Conservation (phyloP, 2,329 filamentous ascomycete genomes). For the Apiospora sp. region DNA sequence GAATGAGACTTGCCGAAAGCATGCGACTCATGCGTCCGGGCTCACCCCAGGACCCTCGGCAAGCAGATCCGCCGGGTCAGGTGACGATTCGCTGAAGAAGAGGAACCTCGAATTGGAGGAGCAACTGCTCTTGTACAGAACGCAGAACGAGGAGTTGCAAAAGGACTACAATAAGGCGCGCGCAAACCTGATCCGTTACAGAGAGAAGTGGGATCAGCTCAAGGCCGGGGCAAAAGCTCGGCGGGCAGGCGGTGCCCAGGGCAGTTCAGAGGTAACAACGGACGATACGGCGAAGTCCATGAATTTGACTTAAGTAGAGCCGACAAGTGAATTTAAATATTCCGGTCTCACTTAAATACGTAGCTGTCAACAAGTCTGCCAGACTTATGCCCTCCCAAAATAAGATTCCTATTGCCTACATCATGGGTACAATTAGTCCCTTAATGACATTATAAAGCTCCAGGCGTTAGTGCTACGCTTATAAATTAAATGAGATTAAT, state of each 20-base stretch:
- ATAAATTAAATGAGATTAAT: not conserved
- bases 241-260: conserved; percentile 34
- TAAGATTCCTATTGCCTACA: not conserved
- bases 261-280: conserved; percentile 27
- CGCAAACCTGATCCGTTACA: conserved; percentile 64
- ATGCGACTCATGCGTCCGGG: conserved; percentile 68
- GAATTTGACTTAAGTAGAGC: conserved; percentile 23
- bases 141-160: conserved; percentile 73
- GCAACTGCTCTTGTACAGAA: conserved; percentile 63
- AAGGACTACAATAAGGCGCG: conserved; percentile 63
- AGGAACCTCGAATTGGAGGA: conserved; percentile 74
- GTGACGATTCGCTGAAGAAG: conserved; percentile 54
- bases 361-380: not conserved
- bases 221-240: conserved; percentile 69
- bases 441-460: not conserved
- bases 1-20: conserved; percentile 86
- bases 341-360: not conserved
- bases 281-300: conserved; percentile 24
- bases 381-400: not conserved
- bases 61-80: conserved; percentile 43
- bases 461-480: not conserved
- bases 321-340: not conserved
- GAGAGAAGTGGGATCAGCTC: conserved; percentile 68
- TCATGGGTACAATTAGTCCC: not conserved
- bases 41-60: conserved; percentile 53